Evolutionary conservation across 2,329 filamentous ascomycete genomes (phyloP).

Genomic region (Aureobasidium sp.): DNA sequence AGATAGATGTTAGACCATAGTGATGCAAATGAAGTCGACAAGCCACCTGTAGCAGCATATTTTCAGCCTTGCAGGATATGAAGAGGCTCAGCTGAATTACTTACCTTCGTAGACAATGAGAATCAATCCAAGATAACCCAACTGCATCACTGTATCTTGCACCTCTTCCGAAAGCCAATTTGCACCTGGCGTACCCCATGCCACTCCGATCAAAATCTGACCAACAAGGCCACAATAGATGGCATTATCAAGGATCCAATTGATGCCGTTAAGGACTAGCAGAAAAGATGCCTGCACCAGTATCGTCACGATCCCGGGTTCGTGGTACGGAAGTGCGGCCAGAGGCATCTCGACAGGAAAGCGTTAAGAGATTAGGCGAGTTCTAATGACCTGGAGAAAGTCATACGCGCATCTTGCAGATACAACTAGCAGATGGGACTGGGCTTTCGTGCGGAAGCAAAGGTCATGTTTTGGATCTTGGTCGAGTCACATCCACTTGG

Average conservation of each 20-base stretch:
- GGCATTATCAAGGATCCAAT: slow-evolving; percentile 50
- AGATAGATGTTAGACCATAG: slow-evolving; percentile 55
- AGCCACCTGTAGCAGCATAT: slow-evolving; percentile 41
- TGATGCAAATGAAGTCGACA: slow-evolving; percentile 48
- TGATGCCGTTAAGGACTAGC: slow-evolving; percentile 53
- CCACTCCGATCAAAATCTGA: slow-evolving; percentile 63
- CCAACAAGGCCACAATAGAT: slow-evolving; percentile 66
- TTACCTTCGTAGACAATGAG: slow-evolving; percentile 64
- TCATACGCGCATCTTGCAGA: too few species aligned
- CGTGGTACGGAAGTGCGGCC: slow-evolving; percentile 13
- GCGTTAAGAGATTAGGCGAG: too few species aligned
- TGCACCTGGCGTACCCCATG: slow-evolving; percentile 61
- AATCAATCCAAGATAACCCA: slow-evolving; percentile 69
- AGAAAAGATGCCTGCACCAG: slow-evolving; percentile 57
- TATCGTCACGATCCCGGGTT: slow-evolving; percentile 46
- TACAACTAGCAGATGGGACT: too few species aligned
- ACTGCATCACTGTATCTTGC: slow-evolving; percentile 52
- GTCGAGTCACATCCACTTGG: too few species aligned
- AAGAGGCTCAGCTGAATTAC: slow-evolving; percentile 19
- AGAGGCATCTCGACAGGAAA: background rate
- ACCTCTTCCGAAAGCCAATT: slow-evolving; percentile 49
- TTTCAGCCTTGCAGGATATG: slow-evolving; percentile 15
- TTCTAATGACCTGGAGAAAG: too few species aligned
- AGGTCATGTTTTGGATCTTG: too few species aligned
- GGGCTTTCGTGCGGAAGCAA: too few species aligned